Evolutionary conservation across 192 early-diverging fungal species (phyloP).

Genomic region (Gaertneriomyces sp.): DNA sequence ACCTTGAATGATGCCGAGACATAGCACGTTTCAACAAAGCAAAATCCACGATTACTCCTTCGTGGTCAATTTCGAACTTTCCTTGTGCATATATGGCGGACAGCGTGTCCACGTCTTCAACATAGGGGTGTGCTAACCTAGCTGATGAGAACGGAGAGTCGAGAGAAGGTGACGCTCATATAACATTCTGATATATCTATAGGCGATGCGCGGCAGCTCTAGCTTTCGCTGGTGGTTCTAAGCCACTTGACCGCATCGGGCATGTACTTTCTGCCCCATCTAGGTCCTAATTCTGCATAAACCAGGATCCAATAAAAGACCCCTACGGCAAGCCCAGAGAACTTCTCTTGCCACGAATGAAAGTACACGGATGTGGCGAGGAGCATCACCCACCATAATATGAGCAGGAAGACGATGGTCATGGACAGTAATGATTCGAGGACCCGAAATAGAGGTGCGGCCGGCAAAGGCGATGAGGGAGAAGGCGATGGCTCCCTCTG

Average conservation of each 20-base stretch:
- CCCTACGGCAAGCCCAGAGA: constrained; percentile 66
- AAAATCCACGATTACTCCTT: no score
- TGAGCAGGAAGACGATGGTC: constrained; percentile 42
- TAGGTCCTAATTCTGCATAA: constrained; percentile 32
- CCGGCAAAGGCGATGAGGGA: background rate
- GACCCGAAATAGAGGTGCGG: background rate
- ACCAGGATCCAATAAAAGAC: constrained; percentile 63
- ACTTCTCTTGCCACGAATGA: constrained; percentile 66
- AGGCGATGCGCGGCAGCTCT: no score
- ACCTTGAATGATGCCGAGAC: no score
- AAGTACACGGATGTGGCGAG: constrained; percentile 75
- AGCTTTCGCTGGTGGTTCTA: no score
- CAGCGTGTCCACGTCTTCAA: no score
- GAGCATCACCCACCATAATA: constrained; percentile 75
- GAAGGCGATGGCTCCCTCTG: background rate
- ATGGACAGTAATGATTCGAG: constrained; percentile 22
- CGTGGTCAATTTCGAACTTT: no score
- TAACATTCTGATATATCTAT: no score
- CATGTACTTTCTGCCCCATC: constrained; percentile 12
- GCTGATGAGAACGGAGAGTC: no score
- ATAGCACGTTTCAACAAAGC: no score
- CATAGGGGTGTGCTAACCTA: no score
- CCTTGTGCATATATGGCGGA: no score
- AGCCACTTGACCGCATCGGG: background rate
- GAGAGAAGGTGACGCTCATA: no score